A percentile compares a stretch with the other conserved stretches of the same genome.
Conservation (phyloP, 305 asterid species). For the Nicotiana rustica region DNA sequence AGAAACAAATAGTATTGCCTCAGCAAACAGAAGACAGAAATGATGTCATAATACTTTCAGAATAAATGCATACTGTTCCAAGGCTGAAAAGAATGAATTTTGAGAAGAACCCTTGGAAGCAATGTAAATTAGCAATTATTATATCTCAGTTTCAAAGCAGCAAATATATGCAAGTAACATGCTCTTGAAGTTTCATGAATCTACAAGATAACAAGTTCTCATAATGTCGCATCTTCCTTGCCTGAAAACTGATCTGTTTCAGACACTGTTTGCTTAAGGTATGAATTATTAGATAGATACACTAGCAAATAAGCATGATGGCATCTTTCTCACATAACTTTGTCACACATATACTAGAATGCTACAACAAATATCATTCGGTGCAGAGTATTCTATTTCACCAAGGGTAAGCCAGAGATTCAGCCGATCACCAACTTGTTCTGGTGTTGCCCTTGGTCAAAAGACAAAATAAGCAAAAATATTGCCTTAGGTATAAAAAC, state of each 20-base stretch:
- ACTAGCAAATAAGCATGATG: not conserved
- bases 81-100: not conserved
- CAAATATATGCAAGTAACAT: conserved; percentile 11
- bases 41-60: conserved; percentile 7
- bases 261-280: not conserved
- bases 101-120: not conserved
- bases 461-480: not conserved
- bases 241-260: not conserved
- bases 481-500: not conserved
- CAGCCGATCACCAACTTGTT: not conserved
- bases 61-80: conserved; percentile 27
- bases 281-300: not conserved
- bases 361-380: not conserved
- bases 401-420: not conserved
- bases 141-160: not conserved
- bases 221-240: not conserved
- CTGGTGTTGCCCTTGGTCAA: not conserved
- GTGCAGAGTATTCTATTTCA: not conserved
- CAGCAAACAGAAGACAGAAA: conserved; percentile 16
- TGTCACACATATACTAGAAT: not conserved
- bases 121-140: conserved; percentile 28
- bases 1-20: conserved; percentile 21
- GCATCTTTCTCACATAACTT: not conserved
- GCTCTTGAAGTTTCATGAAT: not conserved
- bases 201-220: conserved; percentile 15